These are phyloP conservation scores for Alternaria sp. DNA, from an alignment of 2,329 filamentous ascomycete species.

Conservation along the genomic window DNA sequence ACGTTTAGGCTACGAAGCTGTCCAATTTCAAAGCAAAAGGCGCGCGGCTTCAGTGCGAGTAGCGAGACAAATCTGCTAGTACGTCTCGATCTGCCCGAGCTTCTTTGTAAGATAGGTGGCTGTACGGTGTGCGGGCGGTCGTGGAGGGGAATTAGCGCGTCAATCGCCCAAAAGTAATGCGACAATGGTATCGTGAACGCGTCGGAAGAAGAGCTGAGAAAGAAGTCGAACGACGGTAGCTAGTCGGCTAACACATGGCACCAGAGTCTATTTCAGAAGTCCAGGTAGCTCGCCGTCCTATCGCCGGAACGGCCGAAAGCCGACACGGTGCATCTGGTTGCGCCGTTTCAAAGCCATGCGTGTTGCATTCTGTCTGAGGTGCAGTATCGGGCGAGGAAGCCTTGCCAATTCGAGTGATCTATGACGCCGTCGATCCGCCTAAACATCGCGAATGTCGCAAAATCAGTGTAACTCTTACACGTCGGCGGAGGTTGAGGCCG, in stretches of 20 bases:
- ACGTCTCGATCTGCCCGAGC: not conserved
- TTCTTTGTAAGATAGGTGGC: not conserved
- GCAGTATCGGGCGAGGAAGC: conserved; percentile 41
- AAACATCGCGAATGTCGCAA: conserved; percentile 8
- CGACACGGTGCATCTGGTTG: conserved; percentile 29
- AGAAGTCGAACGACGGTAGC: conserved; percentile 13
- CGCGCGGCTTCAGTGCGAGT: not conserved
- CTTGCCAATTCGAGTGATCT: conserved; percentile 47
- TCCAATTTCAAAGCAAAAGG: not conserved
- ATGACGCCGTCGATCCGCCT: conserved; percentile 43
- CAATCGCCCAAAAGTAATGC: conserved; percentile 8
- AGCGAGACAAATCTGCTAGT: not conserved
- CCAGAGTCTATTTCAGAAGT: conserved; percentile 16
- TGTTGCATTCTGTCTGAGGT: conserved; percentile 42
- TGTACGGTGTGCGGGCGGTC: not conserved
- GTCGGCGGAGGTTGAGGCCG: not conserved
- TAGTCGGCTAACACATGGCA: conserved; percentile 5
- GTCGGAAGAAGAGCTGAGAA: conserved; percentile 9
- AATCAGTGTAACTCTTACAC: not conserved
- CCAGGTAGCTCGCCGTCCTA: conserved; percentile 4
- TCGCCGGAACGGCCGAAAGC: conserved; percentile 21
- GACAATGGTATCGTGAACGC: conserved; percentile 10
- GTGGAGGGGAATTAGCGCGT: not conserved
- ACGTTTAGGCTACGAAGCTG: not conserved
- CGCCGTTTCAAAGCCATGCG: conserved; percentile 34